Evolutionary conservation across 352 stramenopile genomes (phyloP).

Genomic region (Phytophthora hibernalis): DNA sequence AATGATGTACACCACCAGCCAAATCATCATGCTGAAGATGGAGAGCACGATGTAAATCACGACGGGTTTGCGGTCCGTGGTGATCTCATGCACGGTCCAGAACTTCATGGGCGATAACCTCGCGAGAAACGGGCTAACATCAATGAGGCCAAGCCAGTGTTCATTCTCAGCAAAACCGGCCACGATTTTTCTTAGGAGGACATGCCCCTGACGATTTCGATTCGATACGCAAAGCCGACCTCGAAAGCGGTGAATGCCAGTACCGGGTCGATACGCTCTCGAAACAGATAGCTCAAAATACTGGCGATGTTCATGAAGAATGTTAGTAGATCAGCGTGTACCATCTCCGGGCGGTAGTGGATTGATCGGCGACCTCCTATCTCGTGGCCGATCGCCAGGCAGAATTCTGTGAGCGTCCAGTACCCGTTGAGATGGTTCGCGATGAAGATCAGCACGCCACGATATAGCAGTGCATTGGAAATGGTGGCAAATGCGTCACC

Average conservation of each 20-base stretch:
- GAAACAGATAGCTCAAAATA: conserved; percentile 31
- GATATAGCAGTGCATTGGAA: conserved; percentile 37
- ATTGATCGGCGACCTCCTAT: conserved; percentile 5
- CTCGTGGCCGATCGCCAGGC: conserved; percentile 23
- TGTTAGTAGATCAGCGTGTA: conserved; percentile 38
- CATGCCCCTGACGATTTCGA: conserved; percentile 19
- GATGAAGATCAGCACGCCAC: conserved; percentile 35
- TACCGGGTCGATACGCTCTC: conserved; percentile 41
- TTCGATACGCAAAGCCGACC: conserved; percentile 25
- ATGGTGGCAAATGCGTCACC: conserved; percentile 53
- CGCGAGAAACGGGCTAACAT: conserved; percentile 16
- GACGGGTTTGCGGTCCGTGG: conserved; percentile 12
- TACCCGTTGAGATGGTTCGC: conserved; percentile 47
- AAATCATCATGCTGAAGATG: conserved; percentile 29
- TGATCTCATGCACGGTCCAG: conserved; percentile 27
- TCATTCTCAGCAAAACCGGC: conserved; percentile 21
- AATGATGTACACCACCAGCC: conserved; percentile 34
- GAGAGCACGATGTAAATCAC: conserved; percentile 23
- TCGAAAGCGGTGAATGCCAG: conserved; percentile 32
- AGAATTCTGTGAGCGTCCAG: conserved; percentile 51
- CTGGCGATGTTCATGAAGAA: conserved; percentile 36
- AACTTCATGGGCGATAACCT: conserved; percentile 30
- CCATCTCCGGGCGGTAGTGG: conserved; percentile 24
- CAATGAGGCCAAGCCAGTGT: conserved; percentile 22
- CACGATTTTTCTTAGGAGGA: conserved; percentile 19